Conservation (phyloP, 2,329 filamentous ascomycete species). For the Karstenula rhodostoma region DNA sequence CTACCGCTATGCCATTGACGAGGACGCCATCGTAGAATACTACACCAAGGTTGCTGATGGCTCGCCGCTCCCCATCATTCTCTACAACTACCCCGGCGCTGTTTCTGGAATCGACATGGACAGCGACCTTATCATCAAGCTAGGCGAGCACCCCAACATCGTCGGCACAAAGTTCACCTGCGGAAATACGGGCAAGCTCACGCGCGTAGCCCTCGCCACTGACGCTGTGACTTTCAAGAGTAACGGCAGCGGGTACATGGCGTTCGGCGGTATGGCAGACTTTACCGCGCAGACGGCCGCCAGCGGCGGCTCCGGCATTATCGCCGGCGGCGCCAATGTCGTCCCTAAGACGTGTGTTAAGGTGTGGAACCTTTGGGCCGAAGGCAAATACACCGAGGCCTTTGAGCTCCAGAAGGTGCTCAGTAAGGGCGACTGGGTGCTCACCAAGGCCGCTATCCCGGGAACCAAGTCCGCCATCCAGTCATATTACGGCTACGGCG, state of each 20-base stretch:
- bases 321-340: conserved; percentile 85
- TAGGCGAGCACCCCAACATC: conserved; percentile 83
- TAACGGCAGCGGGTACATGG: conserved; percentile 70
- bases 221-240: conserved; percentile 72
- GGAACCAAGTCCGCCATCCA: conserved; percentile 88
- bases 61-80: conserved; percentile 77
- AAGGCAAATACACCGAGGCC: conserved; percentile 78
- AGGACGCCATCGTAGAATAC: conserved; percentile 76
- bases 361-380: conserved; percentile 78
- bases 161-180: conserved; percentile 92
- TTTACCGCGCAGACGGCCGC: conserved; percentile 84
- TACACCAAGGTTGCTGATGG: conserved; percentile 78
- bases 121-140: conserved; percentile 82
- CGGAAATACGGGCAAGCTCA: conserved; percentile 88
- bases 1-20: conserved; percentile 79
- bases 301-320: conserved; percentile 82
- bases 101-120: conserved; percentile 90
- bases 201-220: conserved; percentile 77
- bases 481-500: conserved; percentile 82
- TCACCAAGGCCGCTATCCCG: conserved; percentile 83
- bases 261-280: conserved; percentile 86
- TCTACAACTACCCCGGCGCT: conserved; percentile 92
- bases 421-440: conserved; percentile 80
- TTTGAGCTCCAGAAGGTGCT: conserved; percentile 79
- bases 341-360: conserved; percentile 82